Conservation (phyloP, 179 eudicot genomes). For the Nepenthes alata region DNA sequence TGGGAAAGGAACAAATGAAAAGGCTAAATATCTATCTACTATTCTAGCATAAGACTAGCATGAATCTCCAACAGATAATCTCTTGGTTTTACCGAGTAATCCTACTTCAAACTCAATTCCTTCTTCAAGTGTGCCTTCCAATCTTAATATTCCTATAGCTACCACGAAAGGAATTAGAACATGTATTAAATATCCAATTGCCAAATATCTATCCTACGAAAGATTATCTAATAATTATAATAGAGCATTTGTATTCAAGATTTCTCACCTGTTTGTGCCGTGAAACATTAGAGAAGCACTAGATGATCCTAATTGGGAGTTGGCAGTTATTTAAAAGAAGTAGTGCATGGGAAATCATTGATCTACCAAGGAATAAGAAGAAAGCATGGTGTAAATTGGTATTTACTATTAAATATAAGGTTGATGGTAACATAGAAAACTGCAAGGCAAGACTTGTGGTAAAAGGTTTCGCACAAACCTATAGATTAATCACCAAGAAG, state of each 20-base stretch:
- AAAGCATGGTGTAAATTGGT: not conserved
- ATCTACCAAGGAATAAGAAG: not conserved
- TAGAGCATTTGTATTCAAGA: not conserved
- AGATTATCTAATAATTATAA: not conserved
- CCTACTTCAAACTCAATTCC: not conserved
- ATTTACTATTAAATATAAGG: conserved; percentile 6
- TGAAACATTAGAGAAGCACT: not conserved
- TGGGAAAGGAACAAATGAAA: not conserved
- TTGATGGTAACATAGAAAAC: not conserved
- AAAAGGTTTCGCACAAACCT: not conserved
- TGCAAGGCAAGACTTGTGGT: not conserved
- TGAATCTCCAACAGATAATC: not conserved
- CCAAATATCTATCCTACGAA: not conserved
- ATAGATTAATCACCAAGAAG: not conserved
- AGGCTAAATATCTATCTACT: not conserved
- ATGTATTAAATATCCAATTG: not conserved
- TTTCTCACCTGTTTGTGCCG: not conserved
- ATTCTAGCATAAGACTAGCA: not conserved
- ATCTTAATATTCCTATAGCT: not conserved
- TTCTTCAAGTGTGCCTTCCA: not conserved
- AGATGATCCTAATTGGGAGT: not conserved
- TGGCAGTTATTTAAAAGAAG: not conserved
- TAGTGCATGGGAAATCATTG: not conserved
- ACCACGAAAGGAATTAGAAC: not conserved
- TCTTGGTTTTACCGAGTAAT: not conserved